Conservation (phyloP, 257 asterid species). For the Lycium barbarum region DNA sequence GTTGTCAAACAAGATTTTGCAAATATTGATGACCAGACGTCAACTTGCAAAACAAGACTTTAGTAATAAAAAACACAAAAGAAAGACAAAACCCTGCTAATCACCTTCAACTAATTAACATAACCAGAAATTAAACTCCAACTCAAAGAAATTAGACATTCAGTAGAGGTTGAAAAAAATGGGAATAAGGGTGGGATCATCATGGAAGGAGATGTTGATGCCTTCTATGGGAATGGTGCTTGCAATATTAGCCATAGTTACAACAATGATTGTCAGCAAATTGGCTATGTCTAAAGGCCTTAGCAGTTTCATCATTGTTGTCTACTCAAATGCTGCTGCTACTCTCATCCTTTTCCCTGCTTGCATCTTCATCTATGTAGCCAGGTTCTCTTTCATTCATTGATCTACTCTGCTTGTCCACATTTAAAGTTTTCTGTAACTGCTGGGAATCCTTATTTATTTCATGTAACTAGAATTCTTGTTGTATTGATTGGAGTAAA, state of each 20-base stretch:
- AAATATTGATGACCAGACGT: too few species aligned
- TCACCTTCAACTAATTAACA: too few species aligned
- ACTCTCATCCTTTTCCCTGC: slow-evolving; percentile 55
- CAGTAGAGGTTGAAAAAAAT: background rate
- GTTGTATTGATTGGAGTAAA: background rate
- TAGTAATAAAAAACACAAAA: too few species aligned
- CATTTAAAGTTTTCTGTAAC: background rate
- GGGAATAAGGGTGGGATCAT: slow-evolving; percentile 32
- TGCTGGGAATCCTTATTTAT: background rate
- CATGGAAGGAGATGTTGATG: slow-evolving; percentile 35
- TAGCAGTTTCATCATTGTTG: slow-evolving; percentile 55
- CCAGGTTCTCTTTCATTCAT: slow-evolving; percentile 10
- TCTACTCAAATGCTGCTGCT: slow-evolving; percentile 54
- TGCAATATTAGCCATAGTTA: slow-evolving; percentile 51
- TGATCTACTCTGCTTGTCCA: too few species aligned
- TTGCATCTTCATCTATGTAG: slow-evolving; percentile 51
- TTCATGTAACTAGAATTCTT: background rate
- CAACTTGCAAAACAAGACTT: too few species aligned
- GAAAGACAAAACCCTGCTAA: too few species aligned
- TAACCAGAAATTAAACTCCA: too few species aligned
- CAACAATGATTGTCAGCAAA: slow-evolving; percentile 55
- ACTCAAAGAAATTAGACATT: too few species aligned
- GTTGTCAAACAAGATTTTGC: too few species aligned
- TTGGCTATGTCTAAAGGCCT: slow-evolving; percentile 62
- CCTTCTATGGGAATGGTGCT: slow-evolving; percentile 54